phyloP scores from a whole-genome alignment of 257 asterid species.

The Paraleonurus japonicus region DNA sequence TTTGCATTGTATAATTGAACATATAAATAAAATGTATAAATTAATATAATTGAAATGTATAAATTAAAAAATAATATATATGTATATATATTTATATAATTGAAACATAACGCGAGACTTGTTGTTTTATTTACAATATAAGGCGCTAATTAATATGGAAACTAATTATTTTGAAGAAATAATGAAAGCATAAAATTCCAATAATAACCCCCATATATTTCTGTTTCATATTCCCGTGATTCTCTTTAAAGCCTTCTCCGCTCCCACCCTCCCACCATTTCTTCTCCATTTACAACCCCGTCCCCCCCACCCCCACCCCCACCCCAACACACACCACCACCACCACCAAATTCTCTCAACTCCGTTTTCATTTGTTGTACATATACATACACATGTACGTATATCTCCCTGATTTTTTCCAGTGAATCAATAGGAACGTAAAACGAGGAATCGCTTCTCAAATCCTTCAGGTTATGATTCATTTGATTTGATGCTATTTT shows the following conservation, averaged over 20 bases:
- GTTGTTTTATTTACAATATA: too few relatives aligned
- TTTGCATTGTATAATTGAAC: too few relatives aligned
- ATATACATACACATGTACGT: not conserved
- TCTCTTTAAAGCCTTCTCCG: conserved; percentile 40
- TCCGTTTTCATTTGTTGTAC: conserved; percentile 10
- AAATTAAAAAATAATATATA: too few relatives aligned
- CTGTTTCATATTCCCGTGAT: conserved; percentile 24
- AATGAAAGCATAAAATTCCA: not conserved
- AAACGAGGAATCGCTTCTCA: not conserved
- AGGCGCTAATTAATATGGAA: too few relatives aligned
- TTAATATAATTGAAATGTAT: too few relatives aligned
- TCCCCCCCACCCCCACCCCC: conserved; percentile 11
- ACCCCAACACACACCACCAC: not conserved
- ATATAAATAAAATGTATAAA: too few relatives aligned
- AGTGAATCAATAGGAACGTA: conserved; percentile 20
- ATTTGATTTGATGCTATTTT: not conserved
- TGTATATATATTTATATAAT: too few relatives aligned
- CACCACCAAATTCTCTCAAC: conserved; percentile 2
- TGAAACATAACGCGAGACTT: too few relatives aligned
- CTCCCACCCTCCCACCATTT: conserved; percentile 23
- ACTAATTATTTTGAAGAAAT: not conserved
- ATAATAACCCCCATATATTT: not conserved
- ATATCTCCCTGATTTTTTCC: not conserved
- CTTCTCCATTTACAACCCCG: conserved; percentile 15
- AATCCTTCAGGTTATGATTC: conserved; percentile 29